Percentiles rank a stretch among this genome's conserved stretches.
These are phyloP conservation scores for Termitomyces sp. DNA, from an alignment of 768 basidiomycete genomes.

Conservation along the genomic window DNA sequence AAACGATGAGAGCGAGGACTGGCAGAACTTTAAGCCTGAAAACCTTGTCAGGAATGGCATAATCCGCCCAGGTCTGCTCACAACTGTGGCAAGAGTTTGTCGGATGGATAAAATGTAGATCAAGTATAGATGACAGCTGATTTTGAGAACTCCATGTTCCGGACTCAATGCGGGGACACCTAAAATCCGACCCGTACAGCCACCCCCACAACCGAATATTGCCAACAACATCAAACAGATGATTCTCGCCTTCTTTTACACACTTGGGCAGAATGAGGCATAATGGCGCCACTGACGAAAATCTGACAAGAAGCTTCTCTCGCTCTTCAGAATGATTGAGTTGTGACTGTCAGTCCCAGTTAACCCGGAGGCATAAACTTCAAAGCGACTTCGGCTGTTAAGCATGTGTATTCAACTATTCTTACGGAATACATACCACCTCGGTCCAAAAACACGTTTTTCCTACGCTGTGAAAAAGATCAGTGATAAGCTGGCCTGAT, in stretches of 20 bases:
- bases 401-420: background rate
- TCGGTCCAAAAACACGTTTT: background rate
- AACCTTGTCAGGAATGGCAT: constrained; percentile 7
- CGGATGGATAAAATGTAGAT: background rate
- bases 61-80: background rate
- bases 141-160: constrained; percentile 14
- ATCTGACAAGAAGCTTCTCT: background rate
- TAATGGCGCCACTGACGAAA: background rate
- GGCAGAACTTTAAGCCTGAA: constrained; percentile 2
- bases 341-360: too few relatives aligned
- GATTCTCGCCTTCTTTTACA: too few relatives aligned
- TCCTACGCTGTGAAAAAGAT: background rate
- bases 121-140: constrained; percentile 3
- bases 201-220: background rate
- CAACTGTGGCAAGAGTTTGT: background rate
- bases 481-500: background rate
- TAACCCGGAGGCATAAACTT: background rate
- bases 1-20: background rate
- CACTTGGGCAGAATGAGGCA: too few relatives aligned
- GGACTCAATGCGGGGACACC: background rate
- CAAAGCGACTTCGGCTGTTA: background rate
- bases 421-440: background rate
- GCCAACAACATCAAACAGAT: too few relatives aligned
- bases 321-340: background rate
- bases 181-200: background rate